phyloP scores from a whole-genome alignment of 1,284 basidiomycete genomes.

The Rhodofomes roseus region DNA sequence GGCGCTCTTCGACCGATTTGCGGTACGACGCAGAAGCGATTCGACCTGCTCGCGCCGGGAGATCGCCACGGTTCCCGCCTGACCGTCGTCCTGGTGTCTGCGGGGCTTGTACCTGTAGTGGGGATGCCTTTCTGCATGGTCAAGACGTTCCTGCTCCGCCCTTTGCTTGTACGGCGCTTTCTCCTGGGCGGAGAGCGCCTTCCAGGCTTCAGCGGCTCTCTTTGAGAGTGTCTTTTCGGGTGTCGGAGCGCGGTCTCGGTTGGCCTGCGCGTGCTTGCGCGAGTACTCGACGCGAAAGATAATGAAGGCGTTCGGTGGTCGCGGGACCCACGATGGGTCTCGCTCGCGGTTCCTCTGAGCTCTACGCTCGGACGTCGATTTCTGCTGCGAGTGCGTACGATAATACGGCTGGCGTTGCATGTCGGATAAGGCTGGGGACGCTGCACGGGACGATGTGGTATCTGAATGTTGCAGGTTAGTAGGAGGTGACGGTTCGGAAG shows the following conservation, averaged over 20 bases:
- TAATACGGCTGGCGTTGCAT: background rate
- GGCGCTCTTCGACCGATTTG: slow-evolving; percentile 4
- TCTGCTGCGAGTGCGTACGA: slow-evolving; percentile 1
- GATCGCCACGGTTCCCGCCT: slow-evolving; percentile 10
- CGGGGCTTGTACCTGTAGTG: slow-evolving; percentile 58
- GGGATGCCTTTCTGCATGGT: slow-evolving; percentile 52
- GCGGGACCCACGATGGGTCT: slow-evolving; percentile 67
- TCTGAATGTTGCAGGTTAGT: background rate
- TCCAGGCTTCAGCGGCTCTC: slow-evolving; percentile 61
- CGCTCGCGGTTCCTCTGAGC: slow-evolving; percentile 27
- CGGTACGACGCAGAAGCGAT: slow-evolving; percentile 17
- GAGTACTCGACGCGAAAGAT: slow-evolving; percentile 80
- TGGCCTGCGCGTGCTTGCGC: slow-evolving; percentile 27
- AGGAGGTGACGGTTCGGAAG: background rate
- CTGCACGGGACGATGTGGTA: background rate
- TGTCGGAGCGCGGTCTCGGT: slow-evolving; percentile 14
- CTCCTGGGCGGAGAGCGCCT: slow-evolving; percentile 39
- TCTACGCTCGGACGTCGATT: slow-evolving; percentile 19
- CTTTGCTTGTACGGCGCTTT: slow-evolving; percentile 44
- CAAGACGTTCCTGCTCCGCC: slow-evolving; percentile 49
- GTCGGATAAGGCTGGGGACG: background rate
- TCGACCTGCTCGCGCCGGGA: slow-evolving; percentile 25
- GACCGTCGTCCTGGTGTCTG: slow-evolving; percentile 11
- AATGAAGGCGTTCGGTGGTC: slow-evolving; percentile 87
- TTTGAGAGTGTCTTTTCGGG: slow-evolving; percentile 54